Percentiles rank a stretch among this genome's conserved stretches.
Conservation (phyloP, 176 grass and related monocot genomes). For the Zizania latifolia region DNA sequence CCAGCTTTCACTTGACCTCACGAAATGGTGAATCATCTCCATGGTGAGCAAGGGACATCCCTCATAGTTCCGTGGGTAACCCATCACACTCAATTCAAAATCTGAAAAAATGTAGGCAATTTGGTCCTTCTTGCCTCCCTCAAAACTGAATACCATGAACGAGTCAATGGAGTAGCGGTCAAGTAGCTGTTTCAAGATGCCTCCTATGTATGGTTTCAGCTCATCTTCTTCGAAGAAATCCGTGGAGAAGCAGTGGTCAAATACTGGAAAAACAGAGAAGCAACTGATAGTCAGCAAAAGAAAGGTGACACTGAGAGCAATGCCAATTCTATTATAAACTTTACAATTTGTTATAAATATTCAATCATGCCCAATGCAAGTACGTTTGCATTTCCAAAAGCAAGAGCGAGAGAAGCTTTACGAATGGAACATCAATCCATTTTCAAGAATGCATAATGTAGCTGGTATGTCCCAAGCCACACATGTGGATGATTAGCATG, state of each 20-base stretch:
- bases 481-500: not conserved
- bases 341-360: not conserved
- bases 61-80: constrained; percentile 81
- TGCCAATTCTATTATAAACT: not conserved
- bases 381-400: not conserved
- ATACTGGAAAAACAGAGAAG: constrained; percentile 53
- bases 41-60: constrained; percentile 85
- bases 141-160: constrained; percentile 90
- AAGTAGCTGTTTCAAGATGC: constrained; percentile 67
- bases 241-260: constrained; percentile 71
- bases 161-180: constrained; percentile 65
- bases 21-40: constrained; percentile 90
- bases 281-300: constrained; percentile 3
- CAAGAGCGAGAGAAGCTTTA: not conserved
- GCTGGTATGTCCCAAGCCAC: not conserved
- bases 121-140: constrained; percentile 53
- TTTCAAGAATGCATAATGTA: not conserved
- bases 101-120: constrained; percentile 76
- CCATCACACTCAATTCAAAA: constrained; percentile 69
- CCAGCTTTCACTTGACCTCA: constrained; percentile 95
- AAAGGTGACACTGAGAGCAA: constrained; percentile 1
- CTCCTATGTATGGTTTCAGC: constrained; percentile 52
- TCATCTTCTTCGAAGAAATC: constrained; percentile 72
- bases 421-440: not conserved
- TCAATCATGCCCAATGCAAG: not conserved